Base-by-base conservation (phyloP, 768 basidiomycete species). In the Pholiota molesta region DNA sequence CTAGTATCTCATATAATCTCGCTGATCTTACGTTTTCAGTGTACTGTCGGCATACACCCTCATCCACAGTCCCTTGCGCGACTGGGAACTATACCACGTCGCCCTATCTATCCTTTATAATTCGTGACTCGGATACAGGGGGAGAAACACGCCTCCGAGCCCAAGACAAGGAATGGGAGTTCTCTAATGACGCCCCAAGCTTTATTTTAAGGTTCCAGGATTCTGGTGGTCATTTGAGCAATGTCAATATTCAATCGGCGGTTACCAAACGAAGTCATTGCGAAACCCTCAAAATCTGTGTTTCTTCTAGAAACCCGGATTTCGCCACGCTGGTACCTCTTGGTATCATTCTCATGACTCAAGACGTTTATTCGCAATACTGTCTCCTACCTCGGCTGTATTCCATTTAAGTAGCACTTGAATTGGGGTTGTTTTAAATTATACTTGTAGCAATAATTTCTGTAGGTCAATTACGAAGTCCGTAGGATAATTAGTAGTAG, bases 191-290 rank as follows among this genome's bases (percentile, higher is more conserved):
- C 45, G 66, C 66, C 3, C 66, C 66, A 0, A 65, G 64, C 49
- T 63, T 67, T 17, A 51, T 53, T 17, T 35, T 63, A 16, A 37
- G 56, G 10, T 37, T 57, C 29, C 13, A 57, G n/a, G 35, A 58
- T n/a, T 11, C 14, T 6, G 58, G 39, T 39, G 19, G 31, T 4
- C 23, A 31, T 1, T 26, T 49, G 47, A 58, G 58, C n/a, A 19
- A 31, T 14, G 44, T 62, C 35, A 56, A 52, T 11, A 39, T 67
- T 26, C 61, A 67, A 29, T 63, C 64, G 14, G 66, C 64, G 1
- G 66, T 67, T 28, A 67, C 66, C 9, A 51, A 59, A 31, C 35
- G 64, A 33, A 65, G 57, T 31, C 52, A 58, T 37, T 67, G 66
- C 42, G 59, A 67, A 3, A n/a, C 44, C 11, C 62, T 65, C 3